These are phyloP conservation scores for Haplosporangium sp. DNA, from an alignment of 371 early-diverging fungal genomes.

Conservation along the genomic window DNA sequence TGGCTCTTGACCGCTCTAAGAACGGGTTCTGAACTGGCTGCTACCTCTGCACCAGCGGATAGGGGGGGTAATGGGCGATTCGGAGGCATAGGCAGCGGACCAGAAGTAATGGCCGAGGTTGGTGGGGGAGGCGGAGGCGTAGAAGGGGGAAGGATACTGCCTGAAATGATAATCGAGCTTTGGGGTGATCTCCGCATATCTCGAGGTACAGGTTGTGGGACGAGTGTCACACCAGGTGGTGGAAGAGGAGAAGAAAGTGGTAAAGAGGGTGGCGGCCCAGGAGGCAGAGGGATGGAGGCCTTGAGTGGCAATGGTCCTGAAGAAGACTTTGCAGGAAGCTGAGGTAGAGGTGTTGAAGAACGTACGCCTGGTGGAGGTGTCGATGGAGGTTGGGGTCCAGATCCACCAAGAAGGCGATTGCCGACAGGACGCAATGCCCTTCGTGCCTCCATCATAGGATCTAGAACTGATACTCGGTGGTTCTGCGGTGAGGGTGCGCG, in stretches of 20 bases:
- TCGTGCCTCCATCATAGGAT: conserved; percentile 46
- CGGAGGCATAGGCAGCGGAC: conserved; percentile 21
- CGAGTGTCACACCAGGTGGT: conserved; percentile 6
- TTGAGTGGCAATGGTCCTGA: conserved; percentile 27
- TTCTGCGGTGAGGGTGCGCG: conserved; percentile 27
- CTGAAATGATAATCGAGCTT: conserved; percentile 33
- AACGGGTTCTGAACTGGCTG: neutral
- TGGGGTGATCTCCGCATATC: conserved; percentile 47
- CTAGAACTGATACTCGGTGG: conserved; percentile 32
- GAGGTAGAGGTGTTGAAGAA: conserved; percentile 29
- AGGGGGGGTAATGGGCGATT: conserved; percentile 1
- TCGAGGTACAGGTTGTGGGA: conserved; percentile 30
- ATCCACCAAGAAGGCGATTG: conserved; percentile 19
- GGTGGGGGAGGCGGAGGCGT: conserved; percentile 39
- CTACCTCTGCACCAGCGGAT: neutral
- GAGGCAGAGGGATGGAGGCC: conserved; percentile 25
- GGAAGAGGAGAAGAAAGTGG: conserved; percentile 20
- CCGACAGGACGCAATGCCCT: conserved; percentile 37
- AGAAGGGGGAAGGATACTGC: conserved; percentile 37
- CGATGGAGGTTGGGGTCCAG: conserved; percentile 22
- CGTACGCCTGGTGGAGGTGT: conserved; percentile 30
- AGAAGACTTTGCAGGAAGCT: conserved; percentile 18
- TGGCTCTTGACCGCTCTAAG: neutral
- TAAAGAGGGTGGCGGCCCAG: conserved; percentile 35
- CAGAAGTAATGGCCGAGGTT: neutral